Base-by-base conservation (phyloP, 163 green algal genomes). In the Prototheca stagnorum region DNA sequence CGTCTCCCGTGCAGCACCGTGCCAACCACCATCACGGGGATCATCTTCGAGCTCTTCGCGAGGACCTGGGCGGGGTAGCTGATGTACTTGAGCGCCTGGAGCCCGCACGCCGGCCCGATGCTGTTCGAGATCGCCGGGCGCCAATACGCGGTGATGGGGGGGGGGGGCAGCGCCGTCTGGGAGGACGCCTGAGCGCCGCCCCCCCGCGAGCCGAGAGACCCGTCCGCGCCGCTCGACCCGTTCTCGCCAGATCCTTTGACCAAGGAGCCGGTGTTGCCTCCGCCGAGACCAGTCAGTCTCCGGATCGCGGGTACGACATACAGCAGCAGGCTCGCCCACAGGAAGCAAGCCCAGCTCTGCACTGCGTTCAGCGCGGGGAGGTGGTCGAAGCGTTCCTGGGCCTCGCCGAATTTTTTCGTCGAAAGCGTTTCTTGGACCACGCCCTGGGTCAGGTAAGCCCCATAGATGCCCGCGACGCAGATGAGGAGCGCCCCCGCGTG, bases 11-110 rank as follows among this genome's bases (percentile, higher is more conserved):
- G 77, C 26, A 97, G 62, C 3, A 98, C 17, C 1, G 75, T 82
- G 17, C 88, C 89, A 59, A 90, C 79, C 0, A 95, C n/a, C 89
- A 98, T 98, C 16, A 97, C 86, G 0, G 87, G 88, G 3, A 98
- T 84, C 86, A 96, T 93, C 68, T 98, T 98, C 64, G 80, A 94
- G 19, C 81, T 95, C 70, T 98, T 98, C 28, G 81, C 84, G 19
- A 97, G 73, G 44, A 95, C 86, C 73, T 90, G 79, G 0, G 82
- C 80, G 11, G 83, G 81, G 57, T 97, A 98, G 50, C 68, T 86
- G 62, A 97, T 97, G 61, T 93, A 94, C 52, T 87, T 89, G 5
- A 97, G 69, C 0, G 88, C 88, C 15, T 86, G 49, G 21, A 87
- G 77, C 15, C 88, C 88, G 25, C 70, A 86, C 2, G 87, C 86